These are phyloP conservation scores for Apophysomyces sp. DNA, from an alignment of 371 early-diverging fungal species.

Conservation along the genomic window DNA sequence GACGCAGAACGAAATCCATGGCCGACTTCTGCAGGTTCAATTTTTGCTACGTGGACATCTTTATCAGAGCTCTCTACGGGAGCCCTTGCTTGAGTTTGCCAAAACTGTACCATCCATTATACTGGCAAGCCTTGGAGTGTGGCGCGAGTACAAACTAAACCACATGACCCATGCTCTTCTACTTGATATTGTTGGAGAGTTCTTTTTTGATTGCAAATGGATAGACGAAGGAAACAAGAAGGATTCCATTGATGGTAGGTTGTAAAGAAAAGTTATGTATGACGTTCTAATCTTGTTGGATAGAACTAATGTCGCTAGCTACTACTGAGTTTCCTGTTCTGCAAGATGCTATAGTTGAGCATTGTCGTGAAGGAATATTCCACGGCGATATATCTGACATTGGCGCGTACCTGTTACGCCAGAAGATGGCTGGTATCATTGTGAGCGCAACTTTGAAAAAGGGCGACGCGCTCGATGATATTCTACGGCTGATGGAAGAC, in stretches of 20 bases:
- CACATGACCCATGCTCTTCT: slow-evolving; percentile 45
- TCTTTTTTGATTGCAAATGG: slow-evolving; percentile 53
- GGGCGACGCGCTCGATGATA: slow-evolving; percentile 5
- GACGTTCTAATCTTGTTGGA: background rate
- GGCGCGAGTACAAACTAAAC: slow-evolving; percentile 22
- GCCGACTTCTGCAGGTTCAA: slow-evolving; percentile 64
- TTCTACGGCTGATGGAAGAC: slow-evolving; percentile 31
- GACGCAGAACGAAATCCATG: slow-evolving; percentile 71
- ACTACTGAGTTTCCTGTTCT: slow-evolving; percentile 17
- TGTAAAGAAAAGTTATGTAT: background rate
- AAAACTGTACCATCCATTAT: slow-evolving; percentile 31
- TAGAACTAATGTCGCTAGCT: slow-evolving; percentile 12
- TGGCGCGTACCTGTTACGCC: slow-evolving; percentile 49
- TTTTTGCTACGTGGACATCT: slow-evolving; percentile 64
- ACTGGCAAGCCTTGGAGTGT: slow-evolving; percentile 13
- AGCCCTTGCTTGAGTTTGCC: slow-evolving; percentile 35
- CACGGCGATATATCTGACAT: slow-evolving; percentile 29
- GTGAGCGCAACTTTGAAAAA: slow-evolving; percentile 27
- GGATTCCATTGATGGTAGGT: slow-evolving; percentile 18
- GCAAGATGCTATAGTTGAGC: slow-evolving; percentile 23
- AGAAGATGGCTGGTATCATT: slow-evolving; percentile 44
- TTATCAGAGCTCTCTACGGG: slow-evolving; percentile 29
- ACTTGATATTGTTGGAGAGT: slow-evolving; percentile 51
- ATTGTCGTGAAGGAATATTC: slow-evolving; percentile 19
- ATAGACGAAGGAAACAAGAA: slow-evolving; percentile 22